Conservation (phyloP, 2,329 filamentous ascomycete genomes). For the Xylaria multiplex region DNA sequence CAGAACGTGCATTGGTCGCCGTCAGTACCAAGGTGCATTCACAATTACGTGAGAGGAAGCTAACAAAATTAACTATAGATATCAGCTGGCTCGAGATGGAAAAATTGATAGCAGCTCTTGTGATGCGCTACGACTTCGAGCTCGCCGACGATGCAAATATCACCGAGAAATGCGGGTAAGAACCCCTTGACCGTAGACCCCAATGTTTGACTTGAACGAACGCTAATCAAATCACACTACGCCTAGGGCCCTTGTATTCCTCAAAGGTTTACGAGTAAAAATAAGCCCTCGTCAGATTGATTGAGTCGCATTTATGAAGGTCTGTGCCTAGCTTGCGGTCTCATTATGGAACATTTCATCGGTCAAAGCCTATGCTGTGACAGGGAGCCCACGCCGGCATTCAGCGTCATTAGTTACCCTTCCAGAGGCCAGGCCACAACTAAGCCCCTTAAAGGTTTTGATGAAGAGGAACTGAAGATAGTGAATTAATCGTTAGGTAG, state of each 20-base stretch:
- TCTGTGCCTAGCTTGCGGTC: too few species aligned
- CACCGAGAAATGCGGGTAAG: conserved; percentile 15
- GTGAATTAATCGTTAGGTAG: too few species aligned
- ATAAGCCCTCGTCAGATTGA: neutral
- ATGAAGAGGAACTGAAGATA: too few species aligned
- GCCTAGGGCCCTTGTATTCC: neutral
- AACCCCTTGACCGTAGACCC: too few species aligned
- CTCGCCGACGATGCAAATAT: conserved; percentile 14
- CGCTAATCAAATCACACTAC: neutral
- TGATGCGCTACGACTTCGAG: conserved; percentile 26
- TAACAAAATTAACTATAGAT: neutral
- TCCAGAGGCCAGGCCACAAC: too few species aligned
- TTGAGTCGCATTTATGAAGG: too few species aligned
- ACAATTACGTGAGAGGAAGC: neutral
- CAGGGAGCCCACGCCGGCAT: too few species aligned
- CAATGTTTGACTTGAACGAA: neutral
- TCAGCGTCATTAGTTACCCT: too few species aligned
- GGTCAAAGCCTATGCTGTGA: too few species aligned
- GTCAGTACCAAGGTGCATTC: neutral
- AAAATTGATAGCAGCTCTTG: conserved; percentile 19
- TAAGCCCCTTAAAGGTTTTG: too few species aligned
- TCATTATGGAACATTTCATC: too few species aligned
- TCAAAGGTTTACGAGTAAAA: conserved; percentile 1
- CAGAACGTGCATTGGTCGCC: conserved; percentile 23
- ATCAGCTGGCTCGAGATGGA: conserved; percentile 26